Base-by-base conservation (phyloP, 331 rosid species). In the Malus hybrid region DNA sequence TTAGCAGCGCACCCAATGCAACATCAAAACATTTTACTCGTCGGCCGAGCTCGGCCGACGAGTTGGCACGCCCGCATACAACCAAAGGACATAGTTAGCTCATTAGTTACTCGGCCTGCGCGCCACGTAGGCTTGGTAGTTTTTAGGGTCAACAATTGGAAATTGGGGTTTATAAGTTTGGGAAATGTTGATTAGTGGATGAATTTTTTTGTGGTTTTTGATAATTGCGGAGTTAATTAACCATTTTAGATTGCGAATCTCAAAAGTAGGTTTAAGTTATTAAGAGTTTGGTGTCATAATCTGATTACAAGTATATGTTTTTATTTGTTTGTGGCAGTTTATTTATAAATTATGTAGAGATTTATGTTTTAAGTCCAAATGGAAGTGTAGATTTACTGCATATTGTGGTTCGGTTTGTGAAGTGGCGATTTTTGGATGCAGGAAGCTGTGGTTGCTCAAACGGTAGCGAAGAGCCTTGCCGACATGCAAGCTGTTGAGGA, bases 401-500 rank as follows among this genome's bases (percentile, higher is more conserved):
- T 33, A 15, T 70, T 72, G 61, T 42, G 68, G 30, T 72, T 62
- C 69, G 15, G 6, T 63, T 48, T 65, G 34, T 58, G 68, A 53
- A 36, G 65, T 77, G 68, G 72, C 72, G 8, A 7, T 58, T 81
- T 71, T 57, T 39, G 78, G 70, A 76, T 76, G 78, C 89, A 93
- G 98, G 98, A 96, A 46, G 86, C 96, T 77, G 91, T 77, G 52
- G 97, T 81, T 72, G 98, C 98, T 60, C 75, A 93, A 86, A 87
- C 93, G 2, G 98, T 96, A 13, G 90, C 96, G 4, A 93, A 89
- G 87, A 88, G 93, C 89, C 69, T 93, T 69, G 83, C 85, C 0
- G 96, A 93, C 82, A 74, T 93, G 87, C 88, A 90, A 78, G 63
- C 66, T 63, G 79, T 63, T 18, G 91, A 83, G 73, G 88, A 85